Base-by-base conservation (phyloP, 108 stramenopile species). In the Nitzschia sp. region DNA sequence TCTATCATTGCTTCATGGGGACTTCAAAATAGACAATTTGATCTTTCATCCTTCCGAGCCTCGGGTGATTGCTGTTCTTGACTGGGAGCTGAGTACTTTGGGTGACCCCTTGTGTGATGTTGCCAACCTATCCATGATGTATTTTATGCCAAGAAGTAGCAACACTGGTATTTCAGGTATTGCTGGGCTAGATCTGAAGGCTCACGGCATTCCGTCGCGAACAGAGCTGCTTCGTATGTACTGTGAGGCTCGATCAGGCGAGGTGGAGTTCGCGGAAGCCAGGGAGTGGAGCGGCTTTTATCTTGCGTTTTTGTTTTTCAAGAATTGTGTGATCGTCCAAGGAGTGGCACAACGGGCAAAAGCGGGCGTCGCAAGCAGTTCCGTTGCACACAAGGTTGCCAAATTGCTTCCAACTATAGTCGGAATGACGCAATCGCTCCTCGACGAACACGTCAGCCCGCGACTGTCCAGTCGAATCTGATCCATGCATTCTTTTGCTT, bases 11-110 rank as follows among this genome's bases (percentile, higher is more conserved):
- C 58, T 97, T 21, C 98, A 98, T 71, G 98, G 98, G 3, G 98
- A 98, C 62, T 98, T 85, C 83, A 97, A 97, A 54, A 81, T 98
- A 47, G 98, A 98, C 78, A 98, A 98, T 83, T 73, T 98, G 1
- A 76, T 97, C 28, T 96, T 91, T 66, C 95, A 97, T 80, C 93
- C 93, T 0, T 83, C 86, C 1, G 86, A 92, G 69, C 91, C 96
- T 0, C 78, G 80, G 31, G 90, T 95, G 15, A 80, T 98, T 64
- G 98, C 96, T 2, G 90, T 99, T 3, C 69, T 99, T 28, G 98
- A 99, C 76, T 99, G 98, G 98, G 98, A 99, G 66, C 79, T 99
- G 25, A 81, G 78, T 47, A 98, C 97, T 8, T 76, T 98, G 25
- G 97, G 98, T 13, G 93, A 99, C 79, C 76, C 88, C 0, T 78